Evolutionary conservation across 441 rosid species (phyloP).

Genomic region (Syzygium malaccense): DNA sequence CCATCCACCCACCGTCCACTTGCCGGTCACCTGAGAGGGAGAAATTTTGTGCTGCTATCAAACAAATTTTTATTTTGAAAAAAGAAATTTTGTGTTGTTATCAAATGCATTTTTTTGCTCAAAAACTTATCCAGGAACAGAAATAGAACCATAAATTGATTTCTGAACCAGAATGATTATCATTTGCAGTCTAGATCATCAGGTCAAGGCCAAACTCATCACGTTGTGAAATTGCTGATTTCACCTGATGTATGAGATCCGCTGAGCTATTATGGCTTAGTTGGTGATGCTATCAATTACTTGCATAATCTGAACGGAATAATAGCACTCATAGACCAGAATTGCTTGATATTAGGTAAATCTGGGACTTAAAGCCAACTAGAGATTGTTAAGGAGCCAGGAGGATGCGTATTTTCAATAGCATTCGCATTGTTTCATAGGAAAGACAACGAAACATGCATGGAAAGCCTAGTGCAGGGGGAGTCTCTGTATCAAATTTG

Average conservation of each 20-base stretch:
- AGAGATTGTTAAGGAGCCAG: background rate
- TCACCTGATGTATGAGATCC: background rate
- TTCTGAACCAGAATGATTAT: too few relatives aligned
- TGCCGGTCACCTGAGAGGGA: too few relatives aligned
- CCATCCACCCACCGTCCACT: too few relatives aligned
- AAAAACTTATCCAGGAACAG: too few relatives aligned
- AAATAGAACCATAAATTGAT: too few relatives aligned
- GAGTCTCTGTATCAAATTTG: background rate
- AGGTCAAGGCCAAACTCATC: background rate
- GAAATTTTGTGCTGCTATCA: too few relatives aligned
- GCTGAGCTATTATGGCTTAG: background rate
- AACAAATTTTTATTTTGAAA: too few relatives aligned
- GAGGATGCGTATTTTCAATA: background rate
- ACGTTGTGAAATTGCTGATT: background rate
- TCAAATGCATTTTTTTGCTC: too few relatives aligned
- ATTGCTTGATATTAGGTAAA: background rate
- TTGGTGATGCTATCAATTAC: background rate
- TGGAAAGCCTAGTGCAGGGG: background rate
- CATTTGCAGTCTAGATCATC: fast-evolving
- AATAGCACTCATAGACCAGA: background rate
- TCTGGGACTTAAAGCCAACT: background rate
- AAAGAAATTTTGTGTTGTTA: too few relatives aligned
- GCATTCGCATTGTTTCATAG: background rate
- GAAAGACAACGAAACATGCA: background rate
- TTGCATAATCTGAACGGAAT: background rate